Conservation (phyloP, 2,329 filamentous ascomycete genomes). For the Allantophomopsis cytisporea region DNA sequence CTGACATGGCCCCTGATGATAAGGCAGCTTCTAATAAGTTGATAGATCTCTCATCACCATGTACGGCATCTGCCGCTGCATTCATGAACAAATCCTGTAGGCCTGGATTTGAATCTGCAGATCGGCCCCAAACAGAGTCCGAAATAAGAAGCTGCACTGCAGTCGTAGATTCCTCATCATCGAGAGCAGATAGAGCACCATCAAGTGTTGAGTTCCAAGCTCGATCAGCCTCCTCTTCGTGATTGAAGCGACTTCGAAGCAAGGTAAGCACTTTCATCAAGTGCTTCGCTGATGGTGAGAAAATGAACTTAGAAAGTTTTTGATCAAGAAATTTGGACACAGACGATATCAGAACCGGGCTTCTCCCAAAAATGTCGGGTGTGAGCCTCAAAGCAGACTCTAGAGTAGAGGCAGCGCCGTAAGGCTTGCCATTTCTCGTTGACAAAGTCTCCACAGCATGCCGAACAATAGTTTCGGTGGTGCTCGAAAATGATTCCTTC, state of each 20-base stretch:
- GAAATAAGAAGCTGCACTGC: slow-evolving; percentile 33
- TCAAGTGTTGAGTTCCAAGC: slow-evolving; percentile 22
- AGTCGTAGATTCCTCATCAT: slow-evolving; percentile 11
- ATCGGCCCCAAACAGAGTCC: slow-evolving; percentile 9
- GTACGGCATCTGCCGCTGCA: slow-evolving; percentile 24
- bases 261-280: slow-evolving; percentile 52
- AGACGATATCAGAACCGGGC: slow-evolving; percentile 27
- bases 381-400: slow-evolving; percentile 33
- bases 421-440: slow-evolving; percentile 49
- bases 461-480: slow-evolving; percentile 10
- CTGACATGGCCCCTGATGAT: no score
- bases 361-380: slow-evolving; percentile 23
- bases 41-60: slow-evolving; percentile 23
- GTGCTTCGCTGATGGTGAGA: slow-evolving; percentile 54
- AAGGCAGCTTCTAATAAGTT: slow-evolving; percentile 28
- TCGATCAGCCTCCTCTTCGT: slow-evolving; percentile 10
- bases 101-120: slow-evolving; percentile 22
- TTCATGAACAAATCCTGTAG: slow-evolving; percentile 34
- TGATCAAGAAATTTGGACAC: slow-evolving; percentile 36
- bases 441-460: slow-evolving; percentile 32
- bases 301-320: slow-evolving; percentile 42
- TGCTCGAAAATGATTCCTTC: slow-evolving; percentile 3
- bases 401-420: slow-evolving; percentile 46
- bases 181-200: slow-evolving; percentile 22
- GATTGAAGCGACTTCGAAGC: slow-evolving; percentile 29